These are phyloP conservation scores for Pseudofabraea citricarpa DNA, from an alignment of 2,329 filamentous ascomycete species.

Conservation along the genomic window DNA sequence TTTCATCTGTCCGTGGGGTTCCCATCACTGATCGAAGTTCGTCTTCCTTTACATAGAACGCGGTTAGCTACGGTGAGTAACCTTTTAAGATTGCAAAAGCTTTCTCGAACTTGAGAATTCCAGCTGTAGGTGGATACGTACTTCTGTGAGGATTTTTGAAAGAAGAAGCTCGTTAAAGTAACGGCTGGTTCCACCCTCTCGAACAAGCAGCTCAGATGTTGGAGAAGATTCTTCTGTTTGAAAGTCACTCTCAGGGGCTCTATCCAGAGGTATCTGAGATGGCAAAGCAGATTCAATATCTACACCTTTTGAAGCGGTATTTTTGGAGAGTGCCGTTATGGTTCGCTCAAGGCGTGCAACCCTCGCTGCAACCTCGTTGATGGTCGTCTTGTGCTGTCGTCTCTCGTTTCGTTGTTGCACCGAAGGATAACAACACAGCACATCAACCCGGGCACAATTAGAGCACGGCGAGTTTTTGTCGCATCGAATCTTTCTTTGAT, in stretches of 20 bases:
- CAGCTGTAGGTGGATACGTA: too few species aligned
- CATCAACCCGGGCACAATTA: neutral
- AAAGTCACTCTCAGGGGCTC: too few species aligned
- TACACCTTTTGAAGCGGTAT: too few species aligned
- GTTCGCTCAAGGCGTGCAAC: conserved; percentile 2
- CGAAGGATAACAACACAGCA: conserved; percentile 3
- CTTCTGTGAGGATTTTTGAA: conserved; percentile 1
- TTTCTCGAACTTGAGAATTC: too few species aligned
- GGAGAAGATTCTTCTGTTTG: neutral
- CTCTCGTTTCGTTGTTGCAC: neutral
- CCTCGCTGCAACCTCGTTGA: neutral
- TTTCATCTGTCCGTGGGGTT: neutral
- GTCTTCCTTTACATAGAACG: conserved; percentile 1
- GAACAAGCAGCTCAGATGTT: neutral
- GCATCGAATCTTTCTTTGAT: conserved; percentile 2
- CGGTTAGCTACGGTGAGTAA: too few species aligned
- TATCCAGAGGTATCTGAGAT: too few species aligned
- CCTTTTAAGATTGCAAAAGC: too few species aligned
- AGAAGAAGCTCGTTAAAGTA: conserved; percentile 3
- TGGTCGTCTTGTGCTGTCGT: neutral
- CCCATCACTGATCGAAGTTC: neutral
- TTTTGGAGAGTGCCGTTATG: neutral
- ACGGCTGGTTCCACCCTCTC: neutral
- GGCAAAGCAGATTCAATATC: too few species aligned
- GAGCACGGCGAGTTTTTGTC: conserved; percentile 2